Base-by-base conservation (phyloP, 1,284 basidiomycete species). In the Heimioporus punctisporus region DNA sequence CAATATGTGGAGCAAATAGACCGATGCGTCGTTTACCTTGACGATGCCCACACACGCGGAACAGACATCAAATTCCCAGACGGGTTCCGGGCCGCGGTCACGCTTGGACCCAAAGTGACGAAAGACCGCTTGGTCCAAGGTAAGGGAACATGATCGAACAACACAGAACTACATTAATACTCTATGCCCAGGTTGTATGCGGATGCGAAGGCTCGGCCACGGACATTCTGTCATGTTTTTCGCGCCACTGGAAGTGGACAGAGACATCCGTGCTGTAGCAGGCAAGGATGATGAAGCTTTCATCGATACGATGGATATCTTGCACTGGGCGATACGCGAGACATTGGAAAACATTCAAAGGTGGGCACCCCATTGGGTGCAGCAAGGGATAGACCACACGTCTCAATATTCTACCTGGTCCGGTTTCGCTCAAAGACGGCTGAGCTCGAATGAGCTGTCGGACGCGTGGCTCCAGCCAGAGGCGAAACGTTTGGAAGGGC, bases 21-120 rank as follows among this genome's bases (percentile, higher is more conserved):
- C n/a, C 64, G 72, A 52, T 80, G 78, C 46, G 55, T 80, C 6
- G 65, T 82, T 3, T 83, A 83, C 57, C 73, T 83, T 0, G 82
- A 83, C 48, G 82, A 83, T 59, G 77, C 77, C 0, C 81, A 83
- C 59, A 83, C 81, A 2, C 65, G 82, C 28, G 81, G 81, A 4
- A 83, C 80, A 0, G 81, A 83, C 60, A 64, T 83, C 23, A 81
- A 77, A 48, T 64, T 83, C 31, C 80, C 82, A 4, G 41, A 14
- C 1, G 54, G 70, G 17, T 72, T 69, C 40, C 72, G 77, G 12
- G 81, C 81, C 12, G 76, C 74, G 4, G 79, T 37, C 34, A 37
- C 34, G 9, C 34, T 37, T 6, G 34, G 34, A 37, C 34, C 34
- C 15, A 37, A 8, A 37, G 34, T 37, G 6, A 37, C 34, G 6